A percentile compares a stretch with the other conserved stretches of the same genome.
These are phyloP conservation scores for Coemansia sp. DNA, from an alignment of 192 early-diverging fungal genomes.

Conservation along the genomic window DNA sequence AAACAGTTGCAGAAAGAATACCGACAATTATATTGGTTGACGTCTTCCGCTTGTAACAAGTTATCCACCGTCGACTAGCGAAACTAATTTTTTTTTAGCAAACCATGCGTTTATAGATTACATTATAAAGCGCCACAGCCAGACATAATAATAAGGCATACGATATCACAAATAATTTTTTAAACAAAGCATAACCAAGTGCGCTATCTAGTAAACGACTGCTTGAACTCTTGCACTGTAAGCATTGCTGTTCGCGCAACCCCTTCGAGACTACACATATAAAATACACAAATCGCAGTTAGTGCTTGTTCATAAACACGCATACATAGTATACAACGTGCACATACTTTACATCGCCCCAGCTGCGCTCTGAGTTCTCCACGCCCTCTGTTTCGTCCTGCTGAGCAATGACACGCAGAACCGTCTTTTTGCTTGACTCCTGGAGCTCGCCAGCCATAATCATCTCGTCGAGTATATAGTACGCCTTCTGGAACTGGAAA, in stretches of 20 bases:
- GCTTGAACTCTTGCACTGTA: constrained; percentile 44
- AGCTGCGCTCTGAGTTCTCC: constrained; percentile 70
- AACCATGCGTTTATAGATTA: no score
- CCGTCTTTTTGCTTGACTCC: constrained; percentile 87
- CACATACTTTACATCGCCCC: constrained; percentile 54
- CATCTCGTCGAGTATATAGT: constrained; percentile 85
- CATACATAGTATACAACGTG: neutral
- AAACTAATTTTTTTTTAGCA: no score
- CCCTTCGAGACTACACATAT: constrained; percentile 37
- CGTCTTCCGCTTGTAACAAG: no score
- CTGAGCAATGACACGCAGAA: constrained; percentile 67
- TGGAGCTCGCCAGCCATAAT: constrained; percentile 91
- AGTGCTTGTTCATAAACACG: neutral
- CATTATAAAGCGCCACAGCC: no score
- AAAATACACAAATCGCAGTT: neutral
- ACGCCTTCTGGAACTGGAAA: constrained; percentile 95
- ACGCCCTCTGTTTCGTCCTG: constrained; percentile 71
- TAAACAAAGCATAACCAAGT: neutral
- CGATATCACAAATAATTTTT: neutral
- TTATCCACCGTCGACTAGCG: no score
- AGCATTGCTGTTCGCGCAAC: constrained; percentile 50
- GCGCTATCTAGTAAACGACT: constrained; percentile 38
- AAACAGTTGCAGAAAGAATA: no score
- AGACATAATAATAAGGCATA: neutral
- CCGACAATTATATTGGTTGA: no score